A percentile compares a stretch with the other conserved stretches of the same genome.
These are phyloP conservation scores for Xylaria venustula DNA, from an alignment of 495 filamentous ascomycete genomes.

Conservation along the genomic window DNA sequence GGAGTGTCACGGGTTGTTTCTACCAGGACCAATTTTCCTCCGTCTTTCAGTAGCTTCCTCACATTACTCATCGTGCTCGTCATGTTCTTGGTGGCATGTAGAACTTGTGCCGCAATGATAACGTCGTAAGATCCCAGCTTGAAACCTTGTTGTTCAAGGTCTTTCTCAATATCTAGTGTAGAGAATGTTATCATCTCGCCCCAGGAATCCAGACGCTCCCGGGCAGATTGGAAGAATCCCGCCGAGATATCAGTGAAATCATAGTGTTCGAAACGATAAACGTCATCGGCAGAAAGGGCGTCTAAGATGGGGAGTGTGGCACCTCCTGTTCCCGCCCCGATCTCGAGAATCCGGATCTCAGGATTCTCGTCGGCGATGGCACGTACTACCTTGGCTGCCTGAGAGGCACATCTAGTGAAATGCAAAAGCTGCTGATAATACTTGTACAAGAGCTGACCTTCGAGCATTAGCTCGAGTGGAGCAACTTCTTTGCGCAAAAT, in stretches of 20 bases:
- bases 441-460: slow-evolving; percentile 35
- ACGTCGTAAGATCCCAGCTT: slow-evolving; percentile 18
- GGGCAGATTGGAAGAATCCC: slow-evolving; percentile 41
- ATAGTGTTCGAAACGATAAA: slow-evolving; percentile 26
- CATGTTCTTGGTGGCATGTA: slow-evolving; percentile 42
- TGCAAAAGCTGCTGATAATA: slow-evolving; percentile 17
- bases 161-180: slow-evolving; percentile 36
- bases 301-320: slow-evolving; percentile 9
- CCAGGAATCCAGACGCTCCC: slow-evolving; percentile 1
- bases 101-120: slow-evolving; percentile 23
- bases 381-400: slow-evolving; percentile 9
- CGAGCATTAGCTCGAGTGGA: slow-evolving; percentile 37
- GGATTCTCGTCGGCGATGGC: slow-evolving; percentile 31
- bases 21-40: slow-evolving; percentile 28
- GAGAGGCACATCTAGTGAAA: slow-evolving; percentile 14
- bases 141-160: slow-evolving; percentile 25
- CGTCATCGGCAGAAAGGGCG: slow-evolving; percentile 4
- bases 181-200: slow-evolving; percentile 24
- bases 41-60: slow-evolving; percentile 39
- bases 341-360: slow-evolving; percentile 35
- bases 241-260: slow-evolving; percentile 51
- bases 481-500: slow-evolving; percentile 37
- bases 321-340: slow-evolving; percentile 42
- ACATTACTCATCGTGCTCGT: slow-evolving; percentile 37
- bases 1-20: slow-evolving; percentile 37